Base-by-base conservation (phyloP, 202 grass and related monocot species). In the Brachypodium distachyon region DNA sequence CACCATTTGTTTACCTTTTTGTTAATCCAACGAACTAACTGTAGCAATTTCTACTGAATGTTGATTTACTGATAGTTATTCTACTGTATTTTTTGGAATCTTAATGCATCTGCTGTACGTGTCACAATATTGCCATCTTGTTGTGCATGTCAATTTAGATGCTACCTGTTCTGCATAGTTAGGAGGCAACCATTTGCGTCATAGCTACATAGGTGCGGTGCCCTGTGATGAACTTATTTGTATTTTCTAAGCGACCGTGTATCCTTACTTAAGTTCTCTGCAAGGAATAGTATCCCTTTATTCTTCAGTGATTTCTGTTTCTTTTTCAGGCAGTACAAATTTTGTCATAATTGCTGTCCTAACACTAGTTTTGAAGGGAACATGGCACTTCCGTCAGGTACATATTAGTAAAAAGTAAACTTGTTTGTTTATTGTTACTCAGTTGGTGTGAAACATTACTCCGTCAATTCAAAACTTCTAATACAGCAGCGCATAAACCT, bases 351-450 rank as follows among this genome's bases (percentile, higher is more conserved):
- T 98, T 69, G 95, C 80, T 44, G 62, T 98, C 41, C 73, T 94
- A 21, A 85, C 79, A 13, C 60, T 92, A 51, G 82, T 39, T 55
- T 72, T 98, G 70, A 98, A 98, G 80, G 95, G 95, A 78, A 59
- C 91, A 88, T 98, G 91, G 89, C 95, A 98, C 88, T 94, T 94
- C 28, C 87, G 95, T 32, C 91, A 98, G 87, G 95, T 98, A 85
- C 69, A 13, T 37, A 63, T 1, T 29, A 60, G 12, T 66, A 33
- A 38, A n/a, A 9, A 12, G 3, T 70, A 41, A 25, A 71, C 19
- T 41, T 73, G 19, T 69, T 78, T 46, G 14, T 27, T 41, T n/a
- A n/a, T 71, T 25, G 1, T 57, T 58, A 12, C 39, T 49, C n/a
- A 26, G 7, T 53, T 71, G 47, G 1, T 60, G 39, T 68, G n/a